Conservation (phyloP, 108 stramenopile genomes). For the Pseudonitzschia delicatissima region DNA sequence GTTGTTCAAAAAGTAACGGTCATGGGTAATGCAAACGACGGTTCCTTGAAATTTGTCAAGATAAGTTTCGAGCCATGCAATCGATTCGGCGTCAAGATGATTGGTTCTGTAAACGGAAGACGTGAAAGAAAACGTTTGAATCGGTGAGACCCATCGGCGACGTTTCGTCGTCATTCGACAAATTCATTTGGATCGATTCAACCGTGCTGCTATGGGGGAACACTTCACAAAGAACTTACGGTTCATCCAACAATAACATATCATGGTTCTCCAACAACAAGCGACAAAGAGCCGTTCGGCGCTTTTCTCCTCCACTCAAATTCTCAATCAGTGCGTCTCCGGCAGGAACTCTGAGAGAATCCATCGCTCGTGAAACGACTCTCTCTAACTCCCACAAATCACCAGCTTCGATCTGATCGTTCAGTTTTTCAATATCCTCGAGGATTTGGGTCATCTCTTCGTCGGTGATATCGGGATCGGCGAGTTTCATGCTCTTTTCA, state of each 20-base stretch:
- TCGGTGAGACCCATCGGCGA: neutral
- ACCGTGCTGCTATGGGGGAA: neutral
- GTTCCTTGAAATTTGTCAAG: conserved; percentile 90
- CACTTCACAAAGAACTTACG: neutral
- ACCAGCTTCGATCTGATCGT: conserved; percentile 81
- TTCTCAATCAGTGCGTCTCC: conserved; percentile 71
- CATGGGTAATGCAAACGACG: conserved; percentile 94
- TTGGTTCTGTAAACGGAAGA: conserved; percentile 25
- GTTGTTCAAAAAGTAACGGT: conserved; percentile 96
- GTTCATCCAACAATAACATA: conserved; percentile 50
- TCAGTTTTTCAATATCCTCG: conserved; percentile 61
- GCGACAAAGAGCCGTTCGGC: conserved; percentile 89
- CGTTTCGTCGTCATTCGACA: no score
- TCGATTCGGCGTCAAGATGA: conserved; percentile 40
- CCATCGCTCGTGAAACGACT: conserved; percentile 78
- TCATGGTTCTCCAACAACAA: conserved; percentile 87
- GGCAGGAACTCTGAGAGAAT: conserved; percentile 74
- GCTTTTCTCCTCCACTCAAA: conserved; percentile 96
- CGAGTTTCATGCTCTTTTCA: conserved; percentile 66
- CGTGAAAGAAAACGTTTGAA: neutral
- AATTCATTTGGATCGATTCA: neutral
- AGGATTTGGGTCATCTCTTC: conserved; percentile 68
- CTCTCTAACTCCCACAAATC: conserved; percentile 88
- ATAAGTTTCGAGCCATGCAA: conserved; percentile 88
- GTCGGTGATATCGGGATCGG: conserved; percentile 72